phyloP scores from a whole-genome alignment of 139 green algal species.

The Chlorella sp. region DNA sequence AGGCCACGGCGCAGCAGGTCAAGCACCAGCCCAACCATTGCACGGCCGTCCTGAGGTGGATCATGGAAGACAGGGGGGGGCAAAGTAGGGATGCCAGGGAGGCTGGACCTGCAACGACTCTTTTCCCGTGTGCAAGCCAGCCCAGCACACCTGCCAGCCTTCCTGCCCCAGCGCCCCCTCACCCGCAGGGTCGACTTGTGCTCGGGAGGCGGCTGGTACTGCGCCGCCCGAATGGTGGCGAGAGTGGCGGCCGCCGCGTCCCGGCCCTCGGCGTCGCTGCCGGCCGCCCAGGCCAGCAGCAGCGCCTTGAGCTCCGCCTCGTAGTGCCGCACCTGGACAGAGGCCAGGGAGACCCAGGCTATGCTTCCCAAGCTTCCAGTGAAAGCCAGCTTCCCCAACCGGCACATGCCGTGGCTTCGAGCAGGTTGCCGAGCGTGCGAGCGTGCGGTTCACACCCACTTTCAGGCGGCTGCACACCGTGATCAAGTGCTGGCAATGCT shows the following conservation, averaged over 20 bases:
- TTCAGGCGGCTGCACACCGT: too few relatives aligned
- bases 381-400: too few relatives aligned
- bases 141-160: too few relatives aligned
- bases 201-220: conserved; percentile 5
- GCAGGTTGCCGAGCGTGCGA: too few relatives aligned
- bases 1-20: conserved; percentile 12
- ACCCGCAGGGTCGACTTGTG: not conserved
- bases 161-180: not conserved
- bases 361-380: too few relatives aligned
- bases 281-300: conserved; percentile 1
- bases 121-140: too few relatives aligned
- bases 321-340: not conserved
- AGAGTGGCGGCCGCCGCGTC: not conserved
- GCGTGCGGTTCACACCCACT: too few relatives aligned
- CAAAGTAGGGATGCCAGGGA: too few relatives aligned
- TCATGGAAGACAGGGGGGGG: conserved; percentile 46
- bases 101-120: too few relatives aligned
- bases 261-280: not conserved
- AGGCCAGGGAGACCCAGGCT: too few relatives aligned
- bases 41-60: not conserved
- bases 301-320: conserved; percentile 2
- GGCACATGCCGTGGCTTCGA: too few relatives aligned
- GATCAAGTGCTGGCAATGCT: too few relatives aligned
- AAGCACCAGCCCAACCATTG: conserved; percentile 41
- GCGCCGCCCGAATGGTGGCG: not conserved